phyloP scores from a whole-genome alignment of 2,329 filamentous ascomycete genomes.

The Aspergillus ibericus region DNA sequence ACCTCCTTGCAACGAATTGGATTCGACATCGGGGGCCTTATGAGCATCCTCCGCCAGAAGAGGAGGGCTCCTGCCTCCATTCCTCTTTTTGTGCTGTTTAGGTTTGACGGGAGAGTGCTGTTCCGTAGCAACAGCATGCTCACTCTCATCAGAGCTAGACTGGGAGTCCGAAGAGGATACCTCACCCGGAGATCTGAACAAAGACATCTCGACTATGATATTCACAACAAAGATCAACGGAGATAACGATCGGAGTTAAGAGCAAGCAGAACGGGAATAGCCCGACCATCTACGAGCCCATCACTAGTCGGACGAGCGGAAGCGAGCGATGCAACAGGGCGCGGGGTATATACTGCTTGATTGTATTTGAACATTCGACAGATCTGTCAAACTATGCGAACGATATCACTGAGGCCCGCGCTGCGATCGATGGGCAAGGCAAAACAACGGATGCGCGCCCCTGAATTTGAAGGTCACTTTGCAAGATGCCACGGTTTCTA shows the following conservation, averaged over 20 bases:
- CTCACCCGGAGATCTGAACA: constrained; percentile 43
- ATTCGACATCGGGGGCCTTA: background rate
- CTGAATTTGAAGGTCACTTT: background rate
- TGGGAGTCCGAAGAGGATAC: constrained; percentile 39
- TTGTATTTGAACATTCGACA: background rate
- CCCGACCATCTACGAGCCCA: background rate
- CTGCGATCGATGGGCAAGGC: background rate
- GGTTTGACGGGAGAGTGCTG: background rate
- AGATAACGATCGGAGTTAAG: background rate
- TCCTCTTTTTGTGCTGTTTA: background rate
- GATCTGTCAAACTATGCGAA: background rate
- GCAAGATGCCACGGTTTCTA: constrained; percentile 7
- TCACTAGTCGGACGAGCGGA: background rate
- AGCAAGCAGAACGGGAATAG: background rate
- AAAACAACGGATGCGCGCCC: background rate
- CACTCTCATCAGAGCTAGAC: constrained; percentile 28
- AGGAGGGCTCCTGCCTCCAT: constrained; percentile 7
- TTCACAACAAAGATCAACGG: background rate
- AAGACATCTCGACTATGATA: constrained; percentile 33
- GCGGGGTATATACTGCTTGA: background rate
- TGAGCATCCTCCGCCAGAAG: constrained; percentile 3
- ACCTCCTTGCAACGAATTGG: constrained; percentile 29
- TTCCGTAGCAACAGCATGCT: constrained; percentile 16
- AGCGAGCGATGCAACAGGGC: background rate
- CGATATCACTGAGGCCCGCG: background rate